Percentiles rank a stretch among this genome's conserved stretches.
phyloP scores from a whole-genome alignment of 768 basidiomycete species.

The Tephrocybe sp. region DNA sequence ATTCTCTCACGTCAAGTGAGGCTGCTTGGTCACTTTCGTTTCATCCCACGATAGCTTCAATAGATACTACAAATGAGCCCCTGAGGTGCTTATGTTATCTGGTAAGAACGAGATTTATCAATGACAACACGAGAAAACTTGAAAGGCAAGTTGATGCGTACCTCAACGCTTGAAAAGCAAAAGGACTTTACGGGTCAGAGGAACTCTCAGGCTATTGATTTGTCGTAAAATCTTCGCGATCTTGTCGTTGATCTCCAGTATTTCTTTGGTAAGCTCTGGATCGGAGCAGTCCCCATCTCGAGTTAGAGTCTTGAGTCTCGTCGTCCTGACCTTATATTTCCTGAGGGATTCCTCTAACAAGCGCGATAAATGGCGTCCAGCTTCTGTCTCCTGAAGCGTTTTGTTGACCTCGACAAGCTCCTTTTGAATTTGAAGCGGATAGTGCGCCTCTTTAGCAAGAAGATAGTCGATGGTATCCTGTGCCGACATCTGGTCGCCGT shows the following conservation, averaged over 20 bases:
- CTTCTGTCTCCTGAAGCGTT: slow-evolving; percentile 14
- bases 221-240: not conserved
- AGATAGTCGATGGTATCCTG: not conserved
- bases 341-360: not conserved
- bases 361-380: not conserved
- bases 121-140: not conserved
- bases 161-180: not conserved
- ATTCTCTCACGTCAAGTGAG: too few species aligned
- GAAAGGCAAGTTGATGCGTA: not conserved
- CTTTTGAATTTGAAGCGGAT: slow-evolving; percentile 17
- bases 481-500: not conserved
- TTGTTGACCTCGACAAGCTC: slow-evolving; percentile 14
- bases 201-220: not conserved
- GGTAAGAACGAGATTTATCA: too few species aligned
- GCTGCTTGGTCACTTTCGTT: too few species aligned
- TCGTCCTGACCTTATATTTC: not conserved
- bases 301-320: not conserved
- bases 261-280: not conserved
- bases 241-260: not conserved
- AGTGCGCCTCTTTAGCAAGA: not conserved
- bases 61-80: too few species aligned
- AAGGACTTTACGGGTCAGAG: not conserved
- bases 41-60: too few species aligned
- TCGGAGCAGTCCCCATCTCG: not conserved
- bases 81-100: too few species aligned